A percentile compares a stretch with the other conserved stretches of the same genome.
Evolutionary conservation across 2,329 filamentous ascomycete species (phyloP).

Genomic region (Aspergillus brunneoviolaceus): DNA sequence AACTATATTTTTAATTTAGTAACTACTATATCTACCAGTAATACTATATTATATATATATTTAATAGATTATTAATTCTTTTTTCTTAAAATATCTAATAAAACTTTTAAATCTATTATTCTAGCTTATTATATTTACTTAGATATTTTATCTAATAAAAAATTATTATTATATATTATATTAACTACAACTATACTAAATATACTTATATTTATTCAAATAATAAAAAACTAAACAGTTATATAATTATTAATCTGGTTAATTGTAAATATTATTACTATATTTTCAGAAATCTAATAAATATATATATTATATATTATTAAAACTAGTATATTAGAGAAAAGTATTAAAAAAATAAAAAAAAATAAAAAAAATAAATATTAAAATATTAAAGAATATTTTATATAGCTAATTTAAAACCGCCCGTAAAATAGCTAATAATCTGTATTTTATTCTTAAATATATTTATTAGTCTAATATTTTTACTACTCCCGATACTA

Average conservation of each 20-base stretch:
- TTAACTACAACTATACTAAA: background rate
- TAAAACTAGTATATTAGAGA: too few species aligned
- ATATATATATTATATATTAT: background rate
- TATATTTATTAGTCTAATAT: background rate
- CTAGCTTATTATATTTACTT: too few species aligned
- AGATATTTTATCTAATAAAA: too few species aligned
- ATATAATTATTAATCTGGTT: background rate
- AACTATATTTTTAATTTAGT: too few species aligned
- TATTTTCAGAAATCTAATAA: background rate
- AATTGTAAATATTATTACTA: background rate
- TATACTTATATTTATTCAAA: background rate
- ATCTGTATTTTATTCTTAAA: background rate
- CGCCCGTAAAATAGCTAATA: too few species aligned
- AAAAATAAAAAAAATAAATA: background rate
- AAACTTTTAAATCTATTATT: too few species aligned
- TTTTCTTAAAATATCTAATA: too few species aligned
- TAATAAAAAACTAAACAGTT: background rate
- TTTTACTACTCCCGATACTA: background rate
- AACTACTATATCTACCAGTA: too few species aligned
- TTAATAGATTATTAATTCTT: too few species aligned
- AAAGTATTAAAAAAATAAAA: too few species aligned
- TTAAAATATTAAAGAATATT: background rate
- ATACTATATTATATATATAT: too few species aligned
- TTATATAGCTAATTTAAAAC: background rate
- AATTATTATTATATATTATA: too few species aligned